Percentiles rank a stretch among this genome's conserved stretches.
These are phyloP conservation scores for Diversispora epigaea DNA, from an alignment of 192 early-diverging fungal species.

Conservation along the genomic window DNA sequence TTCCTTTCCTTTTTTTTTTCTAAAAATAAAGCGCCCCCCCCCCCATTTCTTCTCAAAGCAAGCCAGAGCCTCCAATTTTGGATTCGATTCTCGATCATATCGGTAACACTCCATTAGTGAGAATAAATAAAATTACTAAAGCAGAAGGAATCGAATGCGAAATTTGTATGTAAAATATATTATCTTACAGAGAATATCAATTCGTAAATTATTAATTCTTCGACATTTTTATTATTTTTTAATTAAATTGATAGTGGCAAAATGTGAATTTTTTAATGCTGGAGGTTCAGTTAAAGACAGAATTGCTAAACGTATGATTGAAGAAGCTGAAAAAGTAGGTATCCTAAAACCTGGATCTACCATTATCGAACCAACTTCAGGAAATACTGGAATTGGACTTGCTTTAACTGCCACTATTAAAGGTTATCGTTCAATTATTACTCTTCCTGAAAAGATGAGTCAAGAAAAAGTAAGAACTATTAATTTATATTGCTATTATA, in stretches of 20 bases:
- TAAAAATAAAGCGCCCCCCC: too few species aligned
- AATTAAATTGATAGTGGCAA: conserved; percentile 60
- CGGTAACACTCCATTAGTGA: conserved; percentile 93
- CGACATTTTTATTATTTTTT: conserved; percentile 32
- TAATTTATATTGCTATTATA: neutral
- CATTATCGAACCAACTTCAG: conserved; percentile 98
- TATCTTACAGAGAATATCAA: neutral
- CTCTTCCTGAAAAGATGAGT: conserved; percentile 99
- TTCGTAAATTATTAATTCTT: neutral
- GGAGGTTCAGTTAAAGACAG: conserved; percentile 99
- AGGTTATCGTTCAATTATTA: conserved; percentile 98
- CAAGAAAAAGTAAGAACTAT: conserved; percentile 77
- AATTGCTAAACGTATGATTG: conserved; percentile 95
- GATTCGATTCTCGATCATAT: conserved; percentile 92
- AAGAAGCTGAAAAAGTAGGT: conserved; percentile 91
- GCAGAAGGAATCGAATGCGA: conserved; percentile 93
- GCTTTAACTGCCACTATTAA: conserved; percentile 97
- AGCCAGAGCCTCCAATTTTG: conserved; percentile 76
- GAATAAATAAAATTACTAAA: conserved; percentile 85
- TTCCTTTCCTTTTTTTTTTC: neutral
- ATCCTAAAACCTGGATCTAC: conserved; percentile 89
- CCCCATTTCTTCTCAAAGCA: conserved; percentile 27
- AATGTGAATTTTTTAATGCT: conserved; percentile 99
- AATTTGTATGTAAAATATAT: conserved; percentile 59
- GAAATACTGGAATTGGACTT: conserved; percentile 99